Evolutionary conservation across 106 monocot species (phyloP).

Genomic region (Dendrobium officinale): DNA sequence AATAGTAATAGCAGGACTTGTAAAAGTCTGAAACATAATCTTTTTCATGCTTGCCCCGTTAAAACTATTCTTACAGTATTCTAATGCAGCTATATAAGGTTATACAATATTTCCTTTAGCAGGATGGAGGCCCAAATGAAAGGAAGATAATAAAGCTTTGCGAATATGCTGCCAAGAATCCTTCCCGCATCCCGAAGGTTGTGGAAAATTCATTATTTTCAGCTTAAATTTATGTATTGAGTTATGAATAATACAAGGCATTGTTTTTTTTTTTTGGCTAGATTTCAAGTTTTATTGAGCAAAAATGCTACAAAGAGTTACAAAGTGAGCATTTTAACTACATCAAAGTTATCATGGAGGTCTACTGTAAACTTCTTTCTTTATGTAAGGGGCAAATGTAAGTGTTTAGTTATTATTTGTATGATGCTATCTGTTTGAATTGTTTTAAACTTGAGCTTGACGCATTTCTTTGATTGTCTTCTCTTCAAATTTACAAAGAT

Average conservation of each 20-base stretch:
- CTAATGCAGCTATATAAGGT: not conserved
- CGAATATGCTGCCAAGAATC: conserved; percentile 94
- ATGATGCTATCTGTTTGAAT: not conserved
- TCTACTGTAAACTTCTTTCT: conserved; percentile 8
- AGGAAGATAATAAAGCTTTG: conserved; percentile 88
- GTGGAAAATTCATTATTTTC: not conserved
- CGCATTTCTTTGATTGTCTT: not conserved
- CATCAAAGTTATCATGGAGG: conserved; percentile 10
- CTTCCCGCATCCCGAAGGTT: conserved; percentile 86
- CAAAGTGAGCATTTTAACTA: conserved; percentile 2
- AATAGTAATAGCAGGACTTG: too few relatives aligned
- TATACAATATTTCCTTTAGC: conserved; percentile 3
- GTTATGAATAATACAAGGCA: not conserved
- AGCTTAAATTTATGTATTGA: not conserved
- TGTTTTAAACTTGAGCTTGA: not conserved
- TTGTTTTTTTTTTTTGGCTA: not conserved
- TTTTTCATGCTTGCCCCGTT: not conserved
- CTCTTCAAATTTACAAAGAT: not conserved
- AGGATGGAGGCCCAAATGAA: conserved; percentile 82
- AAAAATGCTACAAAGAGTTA: conserved; percentile 6
- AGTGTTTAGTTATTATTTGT: not conserved
- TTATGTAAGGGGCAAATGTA: conserved; percentile 10
- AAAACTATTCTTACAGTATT: too few relatives aligned
- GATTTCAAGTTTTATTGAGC: conserved; percentile 5
- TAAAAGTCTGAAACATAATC: too few relatives aligned